Conservation (phyloP, 148 eudicot genomes). For the Suaeda aralocaspica region DNA sequence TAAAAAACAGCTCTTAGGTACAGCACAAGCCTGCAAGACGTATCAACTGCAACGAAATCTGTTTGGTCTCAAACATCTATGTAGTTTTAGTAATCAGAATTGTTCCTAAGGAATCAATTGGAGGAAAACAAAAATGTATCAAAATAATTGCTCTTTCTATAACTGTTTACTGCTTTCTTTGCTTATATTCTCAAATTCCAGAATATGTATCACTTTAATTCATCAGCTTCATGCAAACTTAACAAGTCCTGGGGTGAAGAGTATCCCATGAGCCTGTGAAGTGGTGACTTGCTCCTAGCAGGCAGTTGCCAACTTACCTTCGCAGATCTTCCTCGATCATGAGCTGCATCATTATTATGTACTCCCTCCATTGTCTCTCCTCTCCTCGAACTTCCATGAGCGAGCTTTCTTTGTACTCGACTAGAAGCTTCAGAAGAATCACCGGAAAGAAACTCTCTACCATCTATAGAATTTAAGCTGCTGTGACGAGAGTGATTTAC, state of each 20-base stretch:
- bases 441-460: conserved; percentile 26
- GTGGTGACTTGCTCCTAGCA: conserved; percentile 45
- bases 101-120: too few relatives aligned
- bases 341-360: conserved; percentile 25
- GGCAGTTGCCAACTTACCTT: conserved; percentile 47
- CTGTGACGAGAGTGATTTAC: conserved; percentile 26
- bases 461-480: conserved; percentile 30
- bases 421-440: conserved; percentile 30
- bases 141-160: background rate
- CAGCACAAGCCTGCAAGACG: conserved; percentile 1
- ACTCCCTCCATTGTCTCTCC: conserved; percentile 20
- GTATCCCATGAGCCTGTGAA: conserved; percentile 89
- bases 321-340: conserved; percentile 24
- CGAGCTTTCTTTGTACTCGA: conserved; percentile 27
- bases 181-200: background rate
- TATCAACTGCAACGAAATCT: background rate
- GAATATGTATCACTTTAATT: conserved; percentile 14
- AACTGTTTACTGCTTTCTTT: background rate
- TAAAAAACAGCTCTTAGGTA: conserved; percentile 9
- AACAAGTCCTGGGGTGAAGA: conserved; percentile 49
- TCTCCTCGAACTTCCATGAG: conserved; percentile 17
- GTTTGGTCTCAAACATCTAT: background rate
- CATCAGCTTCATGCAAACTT: conserved; percentile 3
- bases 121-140: background rate
- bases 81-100: too few relatives aligned